These are phyloP conservation scores for Platanthera zijinensis DNA, from an alignment of 106 monocot genomes.

Conservation along the genomic window DNA sequence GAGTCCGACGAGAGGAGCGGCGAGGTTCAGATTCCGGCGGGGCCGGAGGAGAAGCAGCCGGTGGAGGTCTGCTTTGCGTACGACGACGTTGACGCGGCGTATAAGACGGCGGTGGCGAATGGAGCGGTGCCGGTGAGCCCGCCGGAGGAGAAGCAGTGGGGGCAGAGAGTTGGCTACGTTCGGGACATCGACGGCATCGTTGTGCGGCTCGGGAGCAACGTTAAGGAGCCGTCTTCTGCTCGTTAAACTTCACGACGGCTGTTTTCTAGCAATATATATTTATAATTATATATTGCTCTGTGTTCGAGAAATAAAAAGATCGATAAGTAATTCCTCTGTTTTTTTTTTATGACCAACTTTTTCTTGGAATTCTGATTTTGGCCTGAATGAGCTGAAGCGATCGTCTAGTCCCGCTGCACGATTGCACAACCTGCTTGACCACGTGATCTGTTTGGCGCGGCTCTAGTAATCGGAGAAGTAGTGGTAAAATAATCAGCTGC, in stretches of 20 bases:
- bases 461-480: too few relatives aligned
- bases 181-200: slow-evolving; percentile 67
- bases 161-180: slow-evolving; percentile 87
- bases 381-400: too few relatives aligned
- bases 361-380: too few relatives aligned
- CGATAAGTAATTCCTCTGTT: too few relatives aligned
- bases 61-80: slow-evolving; percentile 78
- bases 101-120: slow-evolving; percentile 59
- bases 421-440: too few relatives aligned
- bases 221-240: slow-evolving; percentile 9
- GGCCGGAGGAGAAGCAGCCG: slow-evolving; percentile 26
- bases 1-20: slow-evolving; percentile 66
- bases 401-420: too few relatives aligned
- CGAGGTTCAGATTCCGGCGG: slow-evolving; percentile 25
- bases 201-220: slow-evolving; percentile 59
- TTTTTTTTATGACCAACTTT: too few relatives aligned
- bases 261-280: too few relatives aligned
- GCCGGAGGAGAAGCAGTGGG: slow-evolving; percentile 75
- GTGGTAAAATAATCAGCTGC: too few relatives aligned
- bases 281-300: too few relatives aligned
- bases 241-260: neutral
- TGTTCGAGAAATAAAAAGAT: too few relatives aligned
- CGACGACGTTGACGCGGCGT: slow-evolving; percentile 64
- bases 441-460: too few relatives aligned
- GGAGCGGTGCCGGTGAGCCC: slow-evolving; percentile 63